Conservation (phyloP, 2,329 filamentous ascomycete species). For the Neodidymelliopsis sp. region DNA sequence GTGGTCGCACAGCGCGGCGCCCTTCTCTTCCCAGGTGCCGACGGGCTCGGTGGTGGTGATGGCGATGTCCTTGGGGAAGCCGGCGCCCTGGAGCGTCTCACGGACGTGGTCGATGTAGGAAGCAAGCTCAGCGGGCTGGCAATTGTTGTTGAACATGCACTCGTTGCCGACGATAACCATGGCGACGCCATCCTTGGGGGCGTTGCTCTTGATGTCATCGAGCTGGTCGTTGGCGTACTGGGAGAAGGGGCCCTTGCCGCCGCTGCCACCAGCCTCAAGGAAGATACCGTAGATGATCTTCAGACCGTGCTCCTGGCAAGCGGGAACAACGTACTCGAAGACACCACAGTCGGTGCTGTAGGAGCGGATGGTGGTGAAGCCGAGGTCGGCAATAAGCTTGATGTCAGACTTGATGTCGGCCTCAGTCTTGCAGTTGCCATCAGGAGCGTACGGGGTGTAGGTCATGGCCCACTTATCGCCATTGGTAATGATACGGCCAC, state of each 20-base stretch:
- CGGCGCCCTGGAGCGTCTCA: slow-evolving; percentile 65
- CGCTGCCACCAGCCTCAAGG: slow-evolving; percentile 68
- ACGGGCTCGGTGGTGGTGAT: slow-evolving; percentile 88
- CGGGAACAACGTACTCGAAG: slow-evolving; percentile 76
- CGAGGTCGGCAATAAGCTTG: slow-evolving; percentile 52
- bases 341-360: slow-evolving; percentile 93
- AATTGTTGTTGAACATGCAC: slow-evolving; percentile 78
- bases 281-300: slow-evolving; percentile 89
- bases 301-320: slow-evolving; percentile 71
- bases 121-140: slow-evolving; percentile 69
- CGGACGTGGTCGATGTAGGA: slow-evolving; percentile 74
- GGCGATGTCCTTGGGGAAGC: slow-evolving; percentile 71
- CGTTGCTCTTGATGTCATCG: slow-evolving; percentile 71
- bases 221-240: slow-evolving; percentile 76
- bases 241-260: slow-evolving; percentile 51
- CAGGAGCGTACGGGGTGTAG: slow-evolving; percentile 57
- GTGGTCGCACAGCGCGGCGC: slow-evolving; percentile 68
- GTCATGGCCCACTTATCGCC: slow-evolving; percentile 58
- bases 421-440: slow-evolving; percentile 54
- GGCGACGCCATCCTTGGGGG: slow-evolving; percentile 75
- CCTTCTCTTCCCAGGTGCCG: slow-evolving; percentile 73
- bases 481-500: slow-evolving; percentile 49
- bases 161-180: slow-evolving; percentile 92
- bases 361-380: slow-evolving; percentile 74
- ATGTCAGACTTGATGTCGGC: slow-evolving; percentile 52